These are phyloP conservation scores for Vitis hybrid DNA, from an alignment of 177 flowering plant species.

Conservation along the genomic window DNA sequence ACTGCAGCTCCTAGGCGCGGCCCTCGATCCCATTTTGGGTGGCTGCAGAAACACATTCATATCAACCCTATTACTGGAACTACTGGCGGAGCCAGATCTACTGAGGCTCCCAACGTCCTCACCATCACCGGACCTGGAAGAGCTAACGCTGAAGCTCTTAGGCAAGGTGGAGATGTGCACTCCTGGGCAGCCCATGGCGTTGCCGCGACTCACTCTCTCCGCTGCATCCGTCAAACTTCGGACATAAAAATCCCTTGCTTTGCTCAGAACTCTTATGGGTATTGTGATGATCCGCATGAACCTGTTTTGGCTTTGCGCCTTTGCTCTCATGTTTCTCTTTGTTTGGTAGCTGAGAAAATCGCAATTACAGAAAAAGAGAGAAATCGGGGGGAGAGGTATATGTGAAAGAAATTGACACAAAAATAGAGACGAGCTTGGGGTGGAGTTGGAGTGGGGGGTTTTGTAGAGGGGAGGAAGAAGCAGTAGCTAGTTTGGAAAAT, in stretches of 20 bases:
- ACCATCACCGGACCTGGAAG: slow-evolving; percentile 20
- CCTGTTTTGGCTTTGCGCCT: slow-evolving; percentile 29
- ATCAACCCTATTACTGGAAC: slow-evolving; percentile 19
- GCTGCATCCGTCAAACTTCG: slow-evolving; percentile 49
- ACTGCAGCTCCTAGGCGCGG: slow-evolving; percentile 50
- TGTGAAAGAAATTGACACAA: no score
- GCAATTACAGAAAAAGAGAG: no score
- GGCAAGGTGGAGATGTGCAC: slow-evolving; percentile 24
- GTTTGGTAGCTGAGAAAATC: no score
- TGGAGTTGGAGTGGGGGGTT: no score
- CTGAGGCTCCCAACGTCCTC: slow-evolving; percentile 59
- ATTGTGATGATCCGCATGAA: slow-evolving; percentile 43
- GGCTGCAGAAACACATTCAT: slow-evolving; percentile 21
- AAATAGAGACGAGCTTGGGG: no score
- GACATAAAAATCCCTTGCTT: slow-evolving; percentile 66
- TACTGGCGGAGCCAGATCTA: slow-evolving; percentile 46
- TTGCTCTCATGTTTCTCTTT: slow-evolving; percentile 14
- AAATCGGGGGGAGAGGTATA: no score
- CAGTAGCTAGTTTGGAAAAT: no score
- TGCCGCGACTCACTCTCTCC: slow-evolving; percentile 15
- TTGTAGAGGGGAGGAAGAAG: no score
- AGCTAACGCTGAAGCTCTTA: slow-evolving; percentile 31
- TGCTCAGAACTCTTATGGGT: slow-evolving; percentile 47
- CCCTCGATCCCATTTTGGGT: neutral
- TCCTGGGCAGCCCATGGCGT: neutral